phyloP scores from a whole-genome alignment of 371 early-diverging fungal genomes.

The Mucor plumbeus region DNA sequence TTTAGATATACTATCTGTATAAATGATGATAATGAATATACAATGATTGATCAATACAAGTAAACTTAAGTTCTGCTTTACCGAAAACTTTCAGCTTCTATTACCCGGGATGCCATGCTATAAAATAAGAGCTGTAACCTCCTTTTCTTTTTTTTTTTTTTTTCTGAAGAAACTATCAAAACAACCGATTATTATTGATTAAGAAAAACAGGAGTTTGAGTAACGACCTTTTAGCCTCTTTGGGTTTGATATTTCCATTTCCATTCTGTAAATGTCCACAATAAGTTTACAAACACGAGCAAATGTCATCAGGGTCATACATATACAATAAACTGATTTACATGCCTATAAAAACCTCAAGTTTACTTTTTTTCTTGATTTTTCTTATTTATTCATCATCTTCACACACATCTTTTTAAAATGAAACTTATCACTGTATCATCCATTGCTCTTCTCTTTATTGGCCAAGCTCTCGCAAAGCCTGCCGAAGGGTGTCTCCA shows the following conservation, averaged over 20 bases:
- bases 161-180: neutral
- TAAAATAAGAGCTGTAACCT: neutral
- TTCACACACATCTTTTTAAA: neutral
- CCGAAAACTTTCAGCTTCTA: neutral
- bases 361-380: neutral
- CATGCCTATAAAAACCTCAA: neutral
- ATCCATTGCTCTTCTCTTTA: slow-evolving; percentile 13
- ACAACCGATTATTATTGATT: neutral
- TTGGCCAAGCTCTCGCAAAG: slow-evolving; percentile 19
- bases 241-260: slow-evolving; percentile 14
- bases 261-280: slow-evolving; percentile 1
- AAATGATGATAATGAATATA: too few species aligned
- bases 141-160: too few species aligned
- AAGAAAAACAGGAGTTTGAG: neutral
- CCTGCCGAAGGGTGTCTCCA: slow-evolving; percentile 36
- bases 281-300: slow-evolving; percentile 9
- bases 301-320: neutral
- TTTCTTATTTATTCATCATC: neutral
- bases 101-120: neutral
- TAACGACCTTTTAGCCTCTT: slow-evolving; percentile 2
- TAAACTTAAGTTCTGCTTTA: neutral
- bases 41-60: too few species aligned
- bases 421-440: slow-evolving; percentile 29
- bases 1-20: too few species aligned
- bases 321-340: neutral